phyloP scores from a whole-genome alignment of 805 yeast species.

The Starmera dryadoides region DNA sequence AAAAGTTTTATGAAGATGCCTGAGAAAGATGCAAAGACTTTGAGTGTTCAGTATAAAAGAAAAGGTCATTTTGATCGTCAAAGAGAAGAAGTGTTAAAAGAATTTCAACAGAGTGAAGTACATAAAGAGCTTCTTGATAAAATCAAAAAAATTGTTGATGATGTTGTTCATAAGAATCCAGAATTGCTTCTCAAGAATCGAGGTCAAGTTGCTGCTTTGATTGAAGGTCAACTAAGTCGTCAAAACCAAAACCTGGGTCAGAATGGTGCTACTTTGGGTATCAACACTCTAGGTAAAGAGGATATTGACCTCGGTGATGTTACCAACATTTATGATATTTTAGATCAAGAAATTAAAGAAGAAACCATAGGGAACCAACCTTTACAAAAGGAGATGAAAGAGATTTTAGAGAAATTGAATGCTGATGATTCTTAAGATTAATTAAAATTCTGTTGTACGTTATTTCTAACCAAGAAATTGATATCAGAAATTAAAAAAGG shows the following conservation, averaged over 20 bases:
- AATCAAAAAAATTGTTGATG: conserved; percentile 8
- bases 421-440: too few relatives aligned
- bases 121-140: conserved; percentile 8
- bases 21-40: conserved; percentile 4
- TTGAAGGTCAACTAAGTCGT: conserved; percentile 13
- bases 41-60: conserved; percentile 12
- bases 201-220: conserved; percentile 17
- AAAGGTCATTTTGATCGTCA: conserved; percentile 14
- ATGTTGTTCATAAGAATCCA: conserved; percentile 13
- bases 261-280: background rate
- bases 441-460: too few relatives aligned
- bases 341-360: conserved; percentile 13
- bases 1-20: background rate
- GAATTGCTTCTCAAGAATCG: conserved; percentile 14
- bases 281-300: background rate
- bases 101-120: conserved; percentile 11
- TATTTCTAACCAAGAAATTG: too few relatives aligned
- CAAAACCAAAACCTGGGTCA: background rate
- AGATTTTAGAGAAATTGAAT: conserved; percentile 5
- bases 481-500: too few relatives aligned
- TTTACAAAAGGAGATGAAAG: conserved; percentile 5
- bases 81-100: conserved; percentile 8
- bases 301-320: conserved; percentile 1
- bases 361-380: conserved; percentile 9
- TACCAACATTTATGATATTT: conserved; percentile 8